phyloP scores from a whole-genome alignment of 768 basidiomycete genomes.

The Tulasnella sp. region DNA sequence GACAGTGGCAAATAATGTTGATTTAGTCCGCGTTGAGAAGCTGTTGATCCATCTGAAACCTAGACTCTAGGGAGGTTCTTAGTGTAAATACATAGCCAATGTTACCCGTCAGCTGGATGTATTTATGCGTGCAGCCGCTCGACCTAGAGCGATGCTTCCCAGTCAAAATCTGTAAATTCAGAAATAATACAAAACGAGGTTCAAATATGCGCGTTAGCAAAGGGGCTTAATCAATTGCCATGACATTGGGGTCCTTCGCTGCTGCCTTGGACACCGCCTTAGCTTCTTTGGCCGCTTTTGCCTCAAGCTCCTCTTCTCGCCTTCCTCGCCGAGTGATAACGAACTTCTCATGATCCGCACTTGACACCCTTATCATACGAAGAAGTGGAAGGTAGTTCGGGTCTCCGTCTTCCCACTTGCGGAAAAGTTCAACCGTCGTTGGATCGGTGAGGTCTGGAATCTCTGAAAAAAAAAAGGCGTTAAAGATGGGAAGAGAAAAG shows the following conservation, averaged over 20 bases:
- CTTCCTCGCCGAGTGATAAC: neutral
- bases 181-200: no score
- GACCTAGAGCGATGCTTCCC: no score
- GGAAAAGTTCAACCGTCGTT: constrained; percentile 61
- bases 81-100: no score
- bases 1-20: neutral
- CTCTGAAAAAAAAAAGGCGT: constrained; percentile 40
- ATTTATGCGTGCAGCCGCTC: no score
- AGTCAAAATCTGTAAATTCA: no score
- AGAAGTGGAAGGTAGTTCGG: constrained; percentile 60
- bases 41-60: no score
- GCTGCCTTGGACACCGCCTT: neutral
- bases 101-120: no score
- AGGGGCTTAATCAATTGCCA: neutral
- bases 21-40: no score
- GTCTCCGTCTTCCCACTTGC: constrained; percentile 72
- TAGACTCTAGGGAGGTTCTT: no score
- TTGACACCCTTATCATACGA: constrained; percentile 68
- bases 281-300: neutral
- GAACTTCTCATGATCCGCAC: constrained; percentile 36
- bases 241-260: neutral
- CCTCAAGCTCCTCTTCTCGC: constrained; percentile 1
- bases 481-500: neutral
- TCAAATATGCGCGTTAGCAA: no score
- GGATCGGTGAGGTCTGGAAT: constrained; percentile 69